Base-by-base conservation (phyloP, 208 protist genomes). In the Crithidia expoeki region DNA sequence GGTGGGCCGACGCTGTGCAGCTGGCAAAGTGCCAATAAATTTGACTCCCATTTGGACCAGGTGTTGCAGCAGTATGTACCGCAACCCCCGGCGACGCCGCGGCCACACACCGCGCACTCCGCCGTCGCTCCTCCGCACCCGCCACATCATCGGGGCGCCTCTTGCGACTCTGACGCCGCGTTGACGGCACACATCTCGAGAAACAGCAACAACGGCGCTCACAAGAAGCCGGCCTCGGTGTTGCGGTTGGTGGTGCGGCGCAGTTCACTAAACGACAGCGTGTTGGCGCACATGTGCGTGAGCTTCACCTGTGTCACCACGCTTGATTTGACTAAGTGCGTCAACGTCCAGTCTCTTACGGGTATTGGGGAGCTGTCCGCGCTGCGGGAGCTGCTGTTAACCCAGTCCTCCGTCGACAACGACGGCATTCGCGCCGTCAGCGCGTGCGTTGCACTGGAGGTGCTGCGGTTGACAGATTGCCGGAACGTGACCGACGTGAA, bases 251-350 rank as follows among this genome's bases (percentile, higher is more conserved):
- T 71, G 42, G 46, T 76, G 9, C 71, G 71, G 7, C 71, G 71
- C 23, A 71, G 63, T 47, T 64, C 63, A 2, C 1, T 71, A 16
- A 76, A n/a, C 2, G 71, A 76, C 49, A 11, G 9, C 25, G 57
- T 76, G 38, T 30, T 76, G 46, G 64, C 67, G 4, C 52, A 71
- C 27, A 17, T 60, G 34, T 76, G 71, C 36, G 25, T 38, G 14
- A 66, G 27, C 5, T 71, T 76, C 50, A 28, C 32, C 21, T 55
- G 47, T n/a, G 49, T 76, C 47, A 70, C 53, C 17, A 58, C 63
- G 36, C 80, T 94, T 0, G 80, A 92, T 65, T 59, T 94, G 12
- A 71, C 73, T 30, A 67, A 83, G 38, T 94, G 89, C 62, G 38
- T 53, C 27, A 46, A 62, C 27, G 61, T 94, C 9, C 75, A 73